These are phyloP conservation scores for Fusarium irregulare DNA, from an alignment of 2,329 filamentous ascomycete species.

Conservation along the genomic window DNA sequence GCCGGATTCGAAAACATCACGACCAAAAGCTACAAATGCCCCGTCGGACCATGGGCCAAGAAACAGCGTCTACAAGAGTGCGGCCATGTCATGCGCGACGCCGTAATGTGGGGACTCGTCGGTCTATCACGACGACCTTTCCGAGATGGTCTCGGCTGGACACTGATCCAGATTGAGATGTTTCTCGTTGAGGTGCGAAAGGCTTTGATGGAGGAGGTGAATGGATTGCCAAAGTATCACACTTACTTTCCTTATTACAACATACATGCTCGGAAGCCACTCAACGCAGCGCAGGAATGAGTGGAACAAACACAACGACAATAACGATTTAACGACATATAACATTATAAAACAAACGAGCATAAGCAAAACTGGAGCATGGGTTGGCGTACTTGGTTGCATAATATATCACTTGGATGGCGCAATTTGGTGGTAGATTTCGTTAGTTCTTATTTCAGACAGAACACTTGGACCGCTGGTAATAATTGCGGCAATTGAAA, in stretches of 20 bases:
- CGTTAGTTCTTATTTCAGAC: neutral
- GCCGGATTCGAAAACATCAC: conserved; percentile 58
- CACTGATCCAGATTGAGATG: conserved; percentile 56
- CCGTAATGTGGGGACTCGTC: conserved; percentile 55
- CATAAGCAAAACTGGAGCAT: conserved; percentile 17
- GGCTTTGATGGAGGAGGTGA: conserved; percentile 50
- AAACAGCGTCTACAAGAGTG: conserved; percentile 56
- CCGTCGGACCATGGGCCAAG: conserved; percentile 62
- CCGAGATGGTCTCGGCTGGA: conserved; percentile 56
- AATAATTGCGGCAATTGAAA: neutral
- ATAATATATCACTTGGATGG: conserved; percentile 10
- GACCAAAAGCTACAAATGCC: conserved; percentile 59
- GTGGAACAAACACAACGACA: neutral
- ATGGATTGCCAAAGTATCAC: conserved; percentile 52
- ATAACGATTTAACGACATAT: conserved; percentile 33
- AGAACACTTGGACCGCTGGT: neutral
- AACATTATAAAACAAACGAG: conserved; percentile 2
- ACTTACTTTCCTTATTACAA: conserved; percentile 56
- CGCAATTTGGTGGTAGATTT: conserved; percentile 2
- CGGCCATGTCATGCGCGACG: conserved; percentile 59
- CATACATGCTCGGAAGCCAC: conserved; percentile 55
- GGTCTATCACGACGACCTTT: conserved; percentile 55
- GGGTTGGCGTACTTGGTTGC: conserved; percentile 25
- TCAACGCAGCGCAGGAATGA: conserved; percentile 2
- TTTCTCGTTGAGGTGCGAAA: conserved; percentile 57